Percentiles rank a stretch among this genome's conserved stretches.
phyloP scores from a whole-genome alignment of 1,139 yeast genomes.

The Zygosaccharomyces sapae region DNA sequence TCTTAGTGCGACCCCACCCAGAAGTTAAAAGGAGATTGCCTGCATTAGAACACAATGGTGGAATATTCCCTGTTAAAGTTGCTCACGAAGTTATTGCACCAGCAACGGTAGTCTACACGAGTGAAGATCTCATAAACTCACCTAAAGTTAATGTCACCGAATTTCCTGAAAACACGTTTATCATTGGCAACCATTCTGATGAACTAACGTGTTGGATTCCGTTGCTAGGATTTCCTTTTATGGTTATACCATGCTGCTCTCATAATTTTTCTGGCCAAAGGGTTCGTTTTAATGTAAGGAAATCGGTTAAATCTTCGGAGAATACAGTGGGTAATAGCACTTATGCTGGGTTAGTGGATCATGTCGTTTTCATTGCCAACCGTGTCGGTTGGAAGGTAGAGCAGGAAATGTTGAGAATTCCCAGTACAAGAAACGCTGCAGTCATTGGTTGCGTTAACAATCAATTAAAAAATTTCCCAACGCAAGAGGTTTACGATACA shows the following conservation, averaged over 20 bases:
- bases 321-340: constrained; percentile 49
- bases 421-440: constrained; percentile 92
- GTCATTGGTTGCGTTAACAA: constrained; percentile 56
- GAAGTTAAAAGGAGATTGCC: constrained; percentile 53
- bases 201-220: constrained; percentile 97
- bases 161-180: constrained; percentile 65
- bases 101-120: constrained; percentile 35
- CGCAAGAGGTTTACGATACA: constrained; percentile 49
- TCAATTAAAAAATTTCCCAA: constrained; percentile 25
- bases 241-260: constrained; percentile 95
- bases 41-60: constrained; percentile 52
- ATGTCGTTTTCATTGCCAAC: constrained; percentile 65
- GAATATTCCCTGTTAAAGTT: constrained; percentile 53
- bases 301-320: constrained; percentile 38
- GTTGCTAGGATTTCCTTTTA: constrained; percentile 73
- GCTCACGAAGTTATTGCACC: constrained; percentile 36
- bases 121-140: constrained; percentile 46
- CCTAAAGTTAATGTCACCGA: constrained; percentile 63
- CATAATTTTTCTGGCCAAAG: constrained; percentile 78
- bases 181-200: constrained; percentile 94
- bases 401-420: constrained; percentile 85
- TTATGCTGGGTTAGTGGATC: constrained; percentile 81
- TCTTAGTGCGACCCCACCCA: constrained; percentile 65
- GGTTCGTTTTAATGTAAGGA: constrained; percentile 46
- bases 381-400: constrained; percentile 80